Evolutionary conservation across 2,329 filamentous ascomycete genomes (phyloP), one percentile per base, ranked within the genome.

Genomic region (Setomelanomma holmii): DNA sequence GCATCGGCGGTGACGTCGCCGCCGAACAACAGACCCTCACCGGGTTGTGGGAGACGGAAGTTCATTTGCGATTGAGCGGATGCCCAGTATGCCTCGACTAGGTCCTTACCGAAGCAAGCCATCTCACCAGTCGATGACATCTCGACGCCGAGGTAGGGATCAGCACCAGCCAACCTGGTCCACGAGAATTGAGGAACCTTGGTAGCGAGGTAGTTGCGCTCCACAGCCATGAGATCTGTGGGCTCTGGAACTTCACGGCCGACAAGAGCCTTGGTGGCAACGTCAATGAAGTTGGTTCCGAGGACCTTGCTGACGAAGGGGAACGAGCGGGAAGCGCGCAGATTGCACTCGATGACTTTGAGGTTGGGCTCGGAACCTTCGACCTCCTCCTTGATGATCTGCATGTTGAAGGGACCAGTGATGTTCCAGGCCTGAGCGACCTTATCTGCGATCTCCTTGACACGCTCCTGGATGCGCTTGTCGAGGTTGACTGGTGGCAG

Each of bases 361-460:
- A 98, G 85, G 22, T 85, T 82, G 27, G 90, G 86, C 70, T 89
- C 84, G 49, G 88, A 88, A 51, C 89, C 89, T 53, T 90, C 87
- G 24, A 89, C 86, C 68, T 89, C 82, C 11, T 90, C 91, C 81
- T 96, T 96, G 84, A 99, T 98, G 78, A 99, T 96, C 75, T 99
- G 95, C 93, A 99, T 98, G 84, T 99, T 99, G 86, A 98, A 99
- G 53, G 95, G 95, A 49, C 95, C 95, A 17, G 92, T 98, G 76
- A 98, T 98, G 71, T 85, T 92, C 91, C 93, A 97, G 41, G 95
- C 95, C 79, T 95, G 90, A 62, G 95, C 95, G 45, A 99, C 93
- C 85, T 96, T 98, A 77, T 93, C 79, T 14, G 95, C 93, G 66
- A 99, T 98, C 65, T 91, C 91, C 86, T 97, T 98, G 71, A 96